phyloP scores from a whole-genome alignment of 495 filamentous ascomycete species.

The Hyaloscypha hepaticicola region DNA sequence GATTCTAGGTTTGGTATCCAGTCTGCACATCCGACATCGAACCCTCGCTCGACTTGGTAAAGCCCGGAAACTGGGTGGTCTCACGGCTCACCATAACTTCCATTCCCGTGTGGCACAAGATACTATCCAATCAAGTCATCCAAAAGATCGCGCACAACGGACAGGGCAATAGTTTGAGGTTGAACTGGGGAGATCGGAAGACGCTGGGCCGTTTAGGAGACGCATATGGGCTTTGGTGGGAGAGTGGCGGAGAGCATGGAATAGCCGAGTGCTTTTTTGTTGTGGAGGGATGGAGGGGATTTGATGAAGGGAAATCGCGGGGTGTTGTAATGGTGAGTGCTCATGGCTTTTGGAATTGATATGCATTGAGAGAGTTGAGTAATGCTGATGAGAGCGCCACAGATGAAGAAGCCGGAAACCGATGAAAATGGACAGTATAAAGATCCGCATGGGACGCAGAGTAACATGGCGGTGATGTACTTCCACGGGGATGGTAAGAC shows the following conservation, averaged over 20 bases:
- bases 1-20: slow-evolving; percentile 2
- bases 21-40: slow-evolving; percentile 15
- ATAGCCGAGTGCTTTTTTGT: slow-evolving; percentile 6
- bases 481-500: slow-evolving; percentile 7
- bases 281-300: slow-evolving; percentile 7
- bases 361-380: neutral
- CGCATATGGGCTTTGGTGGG: slow-evolving; percentile 13
- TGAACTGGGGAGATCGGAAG: slow-evolving; percentile 3
- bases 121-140: slow-evolving; percentile 5
- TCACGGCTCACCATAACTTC: neutral
- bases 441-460: neutral
- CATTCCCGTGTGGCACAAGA: neutral
- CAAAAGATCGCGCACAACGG: neutral
- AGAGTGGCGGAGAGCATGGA: slow-evolving; percentile 1
- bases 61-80: slow-evolving; percentile 5
- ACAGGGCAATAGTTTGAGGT: neutral
- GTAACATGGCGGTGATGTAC: slow-evolving; percentile 4
- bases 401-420: neutral
- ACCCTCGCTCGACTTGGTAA: slow-evolving; percentile 3
- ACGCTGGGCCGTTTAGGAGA: slow-evolving; percentile 1
- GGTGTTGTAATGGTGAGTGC: slow-evolving; percentile 6
- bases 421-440: neutral
- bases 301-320: neutral
- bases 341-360: neutral
- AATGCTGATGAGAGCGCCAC: neutral